phyloP scores from a whole-genome alignment of 495 filamentous ascomycete genomes.

The Apodospora peruviana region DNA sequence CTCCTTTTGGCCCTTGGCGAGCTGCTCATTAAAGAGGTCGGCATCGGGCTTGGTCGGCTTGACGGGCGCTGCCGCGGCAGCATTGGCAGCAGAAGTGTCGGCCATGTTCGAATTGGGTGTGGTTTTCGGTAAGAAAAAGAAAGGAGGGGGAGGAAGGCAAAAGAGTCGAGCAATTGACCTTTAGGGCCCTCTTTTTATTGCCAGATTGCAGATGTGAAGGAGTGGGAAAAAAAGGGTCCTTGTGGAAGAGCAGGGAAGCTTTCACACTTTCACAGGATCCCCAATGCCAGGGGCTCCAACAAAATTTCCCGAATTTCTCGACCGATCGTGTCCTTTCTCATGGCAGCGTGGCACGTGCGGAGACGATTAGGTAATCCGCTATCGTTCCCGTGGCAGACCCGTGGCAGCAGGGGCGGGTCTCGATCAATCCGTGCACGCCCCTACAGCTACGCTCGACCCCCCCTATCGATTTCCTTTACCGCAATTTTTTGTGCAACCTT shows the following conservation, averaged over 20 bases:
- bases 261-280: not conserved
- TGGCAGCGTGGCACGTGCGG: not conserved
- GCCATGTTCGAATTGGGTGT: constrained; percentile 27
- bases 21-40: constrained; percentile 60
- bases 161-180: constrained; percentile 1
- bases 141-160: constrained; percentile 5
- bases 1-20: constrained; percentile 77
- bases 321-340: not conserved
- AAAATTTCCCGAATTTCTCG: constrained; percentile 1
- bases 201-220: not conserved
- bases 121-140: not conserved
- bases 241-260: not conserved
- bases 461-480: constrained; percentile 2
- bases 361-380: not conserved
- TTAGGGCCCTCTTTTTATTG: not conserved
- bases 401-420: not conserved
- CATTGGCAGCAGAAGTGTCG: constrained; percentile 31
- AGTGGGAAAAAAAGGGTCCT: not conserved
- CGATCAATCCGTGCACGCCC: not conserved
- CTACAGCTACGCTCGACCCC: not conserved
- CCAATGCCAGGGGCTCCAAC: not conserved
- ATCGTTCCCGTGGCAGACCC: not conserved
- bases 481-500: constrained; percentile 12
- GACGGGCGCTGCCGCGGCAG: constrained; percentile 38
- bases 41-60: constrained; percentile 70